A percentile compares a stretch with the other conserved stretches of the same genome.
phyloP scores from a whole-genome alignment of 345 rosid genomes.

The Hirschfeldia incana region DNA sequence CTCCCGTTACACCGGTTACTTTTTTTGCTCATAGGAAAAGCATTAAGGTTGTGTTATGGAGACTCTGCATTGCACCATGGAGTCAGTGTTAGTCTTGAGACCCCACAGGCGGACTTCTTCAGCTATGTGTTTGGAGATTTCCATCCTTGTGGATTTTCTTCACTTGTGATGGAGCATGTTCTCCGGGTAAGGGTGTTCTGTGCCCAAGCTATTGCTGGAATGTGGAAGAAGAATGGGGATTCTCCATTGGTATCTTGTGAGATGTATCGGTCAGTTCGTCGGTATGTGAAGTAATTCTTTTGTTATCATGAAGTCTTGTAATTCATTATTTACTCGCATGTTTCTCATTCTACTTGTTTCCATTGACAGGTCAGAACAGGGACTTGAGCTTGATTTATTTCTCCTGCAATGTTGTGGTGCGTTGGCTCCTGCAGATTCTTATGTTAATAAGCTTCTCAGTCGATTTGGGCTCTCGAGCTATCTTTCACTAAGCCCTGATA shows the following conservation, averaged over 20 bases:
- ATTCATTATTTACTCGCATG: slow-evolving; percentile 17
- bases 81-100: slow-evolving; percentile 33
- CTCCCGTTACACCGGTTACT: slow-evolving; percentile 81
- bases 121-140: slow-evolving; percentile 56
- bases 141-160: slow-evolving; percentile 83
- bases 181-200: slow-evolving; percentile 86
- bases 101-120: slow-evolving; percentile 60
- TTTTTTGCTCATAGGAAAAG: slow-evolving; percentile 69
- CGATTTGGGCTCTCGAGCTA: slow-evolving; percentile 82
- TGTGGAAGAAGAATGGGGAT: slow-evolving; percentile 97
- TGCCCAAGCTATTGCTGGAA: slow-evolving; percentile 87
- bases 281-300: slow-evolving; percentile 53
- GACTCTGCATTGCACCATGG: slow-evolving; percentile 45
- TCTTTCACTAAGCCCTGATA: slow-evolving; percentile 53
- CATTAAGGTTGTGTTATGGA: slow-evolving; percentile 64
- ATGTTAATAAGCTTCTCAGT: slow-evolving; percentile 63
- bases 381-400: slow-evolving; percentile 93
- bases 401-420: slow-evolving; percentile 97
- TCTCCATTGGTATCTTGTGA: slow-evolving; percentile 64
- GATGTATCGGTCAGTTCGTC: slow-evolving; percentile 78
- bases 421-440: slow-evolving; percentile 85
- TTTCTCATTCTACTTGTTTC: slow-evolving; percentile 31
- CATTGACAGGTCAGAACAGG: slow-evolving; percentile 81
- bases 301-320: slow-evolving; percentile 12
- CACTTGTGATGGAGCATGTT: slow-evolving; percentile 86